These are phyloP conservation scores for Primulina tabacum DNA, from an alignment of 257 asterid species.

Conservation along the genomic window DNA sequence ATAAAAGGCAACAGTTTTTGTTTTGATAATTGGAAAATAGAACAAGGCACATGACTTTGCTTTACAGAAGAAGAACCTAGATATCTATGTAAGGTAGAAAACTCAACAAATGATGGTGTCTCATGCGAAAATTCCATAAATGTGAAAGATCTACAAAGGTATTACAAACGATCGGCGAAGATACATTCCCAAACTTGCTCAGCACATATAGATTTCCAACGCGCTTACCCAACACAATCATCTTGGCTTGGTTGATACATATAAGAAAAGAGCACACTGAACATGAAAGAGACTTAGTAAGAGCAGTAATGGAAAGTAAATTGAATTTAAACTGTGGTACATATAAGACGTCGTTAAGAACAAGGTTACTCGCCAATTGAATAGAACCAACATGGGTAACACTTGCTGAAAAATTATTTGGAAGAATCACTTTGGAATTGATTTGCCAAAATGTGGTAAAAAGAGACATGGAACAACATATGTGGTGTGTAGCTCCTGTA, in stretches of 20 bases:
- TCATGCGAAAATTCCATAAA: no score
- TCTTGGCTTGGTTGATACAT: no score
- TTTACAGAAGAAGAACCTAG: no score
- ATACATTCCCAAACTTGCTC: accelerated
- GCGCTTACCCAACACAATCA: background rate
- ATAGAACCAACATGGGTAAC: no score
- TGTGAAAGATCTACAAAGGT: accelerated
- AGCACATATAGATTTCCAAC: background rate
- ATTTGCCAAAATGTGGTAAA: no score
- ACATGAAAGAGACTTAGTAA: background rate
- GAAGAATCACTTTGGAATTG: no score
- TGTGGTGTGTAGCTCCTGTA: no score
- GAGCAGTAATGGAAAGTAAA: background rate
- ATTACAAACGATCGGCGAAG: background rate
- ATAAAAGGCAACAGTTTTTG: background rate
- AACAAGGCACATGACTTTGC: no score
- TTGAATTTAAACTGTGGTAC: background rate
- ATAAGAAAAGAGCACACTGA: accelerated
- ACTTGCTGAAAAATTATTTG: no score
- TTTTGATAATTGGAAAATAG: no score
- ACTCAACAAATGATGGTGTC: background rate
- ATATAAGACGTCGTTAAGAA: background rate
- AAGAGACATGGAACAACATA: no score
- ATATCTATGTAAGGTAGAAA: accelerated
- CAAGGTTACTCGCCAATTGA: no score